Base-by-base conservation (phyloP, 1,139 yeast species). In the Suhomyces yuchorum region DNA sequence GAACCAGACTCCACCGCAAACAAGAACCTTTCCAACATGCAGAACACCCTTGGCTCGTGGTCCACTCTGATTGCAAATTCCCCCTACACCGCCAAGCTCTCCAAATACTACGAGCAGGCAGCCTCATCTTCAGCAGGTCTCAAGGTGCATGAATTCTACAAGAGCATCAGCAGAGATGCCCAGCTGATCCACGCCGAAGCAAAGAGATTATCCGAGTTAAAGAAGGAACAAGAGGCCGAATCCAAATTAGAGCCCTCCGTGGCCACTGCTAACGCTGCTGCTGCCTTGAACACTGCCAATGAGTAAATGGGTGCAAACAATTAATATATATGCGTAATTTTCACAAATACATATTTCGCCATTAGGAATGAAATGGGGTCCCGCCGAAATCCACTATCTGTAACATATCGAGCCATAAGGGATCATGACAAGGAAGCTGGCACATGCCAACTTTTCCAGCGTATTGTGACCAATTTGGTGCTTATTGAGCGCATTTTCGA, bases 131-230 rank as follows among this genome's bases (percentile, higher is more conserved):
- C 68, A 47, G 71, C 77, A 46, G 88, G 87, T 8, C 62, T 76
- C 35, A 78, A 71, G 60, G 68, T 83, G 39, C 81, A 79, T 52
- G 62, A 66, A 12, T 82, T 78, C 66, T 81, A 84, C 67, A 65
- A 75, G 37, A 75, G 65, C 35, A 73, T 82, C 39, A 80, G 79
- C 12, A 71, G 72, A 50, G 87, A 84, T 55, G 87, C 78, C 2
- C 68, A 70, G 43, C 83, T 81, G 48, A 88, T 87, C 43, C 92
- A 87, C 65, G 75, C 73, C 48, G 93, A 87, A 66, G 96, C 95
- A 30, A 73, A 76, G 56, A 75, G 93, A 59, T 73, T 87, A 61
- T 86, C 86, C 20, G 84, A 80, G 43, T 62, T 84, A 61, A 80
- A 83, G 64, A 74, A 76, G 58, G 65, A 63, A 43, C 53, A 63